Base-by-base conservation (phyloP, 208 protist species). In the Trypanosoma mega region DNA sequence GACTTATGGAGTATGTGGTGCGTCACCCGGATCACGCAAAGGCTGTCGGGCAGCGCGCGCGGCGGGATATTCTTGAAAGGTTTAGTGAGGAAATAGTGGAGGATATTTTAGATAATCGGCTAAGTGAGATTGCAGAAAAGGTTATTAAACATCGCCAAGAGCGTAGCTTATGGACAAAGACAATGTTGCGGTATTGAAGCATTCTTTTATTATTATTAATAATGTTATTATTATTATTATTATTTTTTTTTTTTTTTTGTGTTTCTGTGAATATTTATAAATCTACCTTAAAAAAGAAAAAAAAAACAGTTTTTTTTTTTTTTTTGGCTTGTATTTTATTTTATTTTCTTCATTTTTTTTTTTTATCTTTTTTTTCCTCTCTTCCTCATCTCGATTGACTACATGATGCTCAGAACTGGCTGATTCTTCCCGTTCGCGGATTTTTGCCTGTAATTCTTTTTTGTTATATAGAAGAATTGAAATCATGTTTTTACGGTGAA, bases 71-170 rank as follows among this genome's bases (percentile, higher is more conserved):
- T 11, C 47, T 67, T 34, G 27, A 36, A 1, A 50, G 55, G 56
- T 58, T 74, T 48, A 68, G 50, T 23, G 74, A 80, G 58, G 74
- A 84, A 52, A 58, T 48, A 0, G 74, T 84, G 9, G 68, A 72
- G 12, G 78, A 78, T 56, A 23, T 49, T 8, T 69, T 80, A 60
- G 60, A 60, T 29, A 37, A 57, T 16, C 51, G 33, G 4, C 34
- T 57, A 9, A 31, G 30, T 29, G 30, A 57, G 2, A 57, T 57
- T 45, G 30, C 51, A 1, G 21, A 16, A 20, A 45, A 57, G 34
- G 51, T 57, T 5, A 12, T 12, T 26, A 2, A 20, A 57, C 0
- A 36, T 11, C 2, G 51, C 4, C 41, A 41, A 24, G 20, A 8
- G 3, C n/a, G 8, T 16, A 46, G 7, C 8, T 45, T 24, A 20